Evolutionary conservation across 176 grass and related monocot species (phyloP).

Genomic region (Musa beccarii): DNA sequence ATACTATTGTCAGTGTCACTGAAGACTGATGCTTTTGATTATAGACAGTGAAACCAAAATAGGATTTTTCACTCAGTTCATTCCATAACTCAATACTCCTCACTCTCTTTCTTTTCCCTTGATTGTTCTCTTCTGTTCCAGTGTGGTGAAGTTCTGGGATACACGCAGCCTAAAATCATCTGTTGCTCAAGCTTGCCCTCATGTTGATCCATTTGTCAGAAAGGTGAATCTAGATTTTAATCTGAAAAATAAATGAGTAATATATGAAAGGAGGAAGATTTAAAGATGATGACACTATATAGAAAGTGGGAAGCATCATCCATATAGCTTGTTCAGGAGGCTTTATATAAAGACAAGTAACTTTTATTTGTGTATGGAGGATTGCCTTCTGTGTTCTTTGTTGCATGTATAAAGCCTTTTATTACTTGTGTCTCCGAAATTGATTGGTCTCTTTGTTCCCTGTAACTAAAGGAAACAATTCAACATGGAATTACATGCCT

Average conservation of each 20-base stretch:
- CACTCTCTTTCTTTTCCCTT: too few relatives aligned
- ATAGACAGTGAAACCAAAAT: not conserved
- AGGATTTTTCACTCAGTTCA: not conserved
- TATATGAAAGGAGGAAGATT: not conserved
- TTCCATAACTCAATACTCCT: too few relatives aligned
- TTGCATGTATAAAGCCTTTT: not conserved
- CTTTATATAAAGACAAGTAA: not conserved
- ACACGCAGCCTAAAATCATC: slow-evolving; percentile 63
- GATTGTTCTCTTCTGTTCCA: slow-evolving; percentile 20
- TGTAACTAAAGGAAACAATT: slow-evolving; percentile 41
- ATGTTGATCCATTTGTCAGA: slow-evolving; percentile 29
- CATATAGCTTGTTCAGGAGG: not conserved
- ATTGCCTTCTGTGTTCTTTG: not conserved
- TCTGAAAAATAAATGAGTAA: not conserved
- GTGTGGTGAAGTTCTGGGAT: slow-evolving; percentile 94
- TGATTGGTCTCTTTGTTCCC: slow-evolving; percentile 18
- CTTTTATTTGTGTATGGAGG: not conserved
- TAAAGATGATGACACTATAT: too few relatives aligned
- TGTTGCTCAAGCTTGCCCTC: slow-evolving; percentile 37
- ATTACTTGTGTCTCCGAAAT: not conserved
- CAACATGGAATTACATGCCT: slow-evolving; percentile 86
- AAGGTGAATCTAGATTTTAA: slow-evolving; percentile 33
- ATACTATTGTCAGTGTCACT: not conserved
- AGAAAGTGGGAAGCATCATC: not conserved
- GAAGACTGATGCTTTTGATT: not conserved